phyloP scores from a whole-genome alignment of 2,329 filamentous ascomycete species.

The Escovopsis sp. region DNA sequence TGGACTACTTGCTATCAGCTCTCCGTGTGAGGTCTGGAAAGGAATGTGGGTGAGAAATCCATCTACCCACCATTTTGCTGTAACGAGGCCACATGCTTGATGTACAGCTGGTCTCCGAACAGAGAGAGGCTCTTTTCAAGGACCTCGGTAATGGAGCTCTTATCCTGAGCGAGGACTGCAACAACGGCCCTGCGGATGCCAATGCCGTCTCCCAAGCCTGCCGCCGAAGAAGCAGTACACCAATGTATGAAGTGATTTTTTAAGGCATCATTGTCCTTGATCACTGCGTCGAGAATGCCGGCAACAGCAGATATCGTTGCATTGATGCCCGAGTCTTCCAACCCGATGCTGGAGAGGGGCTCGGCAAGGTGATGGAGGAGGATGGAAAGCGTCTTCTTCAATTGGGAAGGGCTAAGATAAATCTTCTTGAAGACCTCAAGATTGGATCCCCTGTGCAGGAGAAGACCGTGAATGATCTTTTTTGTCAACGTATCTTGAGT shows the following conservation, averaged over 20 bases:
- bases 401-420: conserved; percentile 14
- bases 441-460: conserved; percentile 16
- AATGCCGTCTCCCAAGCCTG: conserved; percentile 47
- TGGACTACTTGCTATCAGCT: conserved; percentile 41
- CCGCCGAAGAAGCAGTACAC: conserved; percentile 48
- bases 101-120: conserved; percentile 77
- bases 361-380: conserved; percentile 28
- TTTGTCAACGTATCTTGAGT: conserved; percentile 26
- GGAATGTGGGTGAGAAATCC: background rate
- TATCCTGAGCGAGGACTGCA: conserved; percentile 37
- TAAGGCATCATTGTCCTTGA: conserved; percentile 31
- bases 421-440: conserved; percentile 14
- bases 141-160: conserved; percentile 35
- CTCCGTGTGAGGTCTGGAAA: too few species aligned
- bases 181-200: conserved; percentile 52
- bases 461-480: conserved; percentile 18
- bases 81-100: conserved; percentile 68
- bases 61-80: conserved; percentile 63
- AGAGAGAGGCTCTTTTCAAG: conserved; percentile 54
- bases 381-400: conserved; percentile 12
- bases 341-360: conserved; percentile 21
- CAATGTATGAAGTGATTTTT: conserved; percentile 44
- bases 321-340: conserved; percentile 17
- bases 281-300: conserved; percentile 35
- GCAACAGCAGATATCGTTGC: conserved; percentile 40